phyloP scores from a whole-genome alignment of 2,329 filamentous ascomycete genomes.

The Periconia sp. region DNA sequence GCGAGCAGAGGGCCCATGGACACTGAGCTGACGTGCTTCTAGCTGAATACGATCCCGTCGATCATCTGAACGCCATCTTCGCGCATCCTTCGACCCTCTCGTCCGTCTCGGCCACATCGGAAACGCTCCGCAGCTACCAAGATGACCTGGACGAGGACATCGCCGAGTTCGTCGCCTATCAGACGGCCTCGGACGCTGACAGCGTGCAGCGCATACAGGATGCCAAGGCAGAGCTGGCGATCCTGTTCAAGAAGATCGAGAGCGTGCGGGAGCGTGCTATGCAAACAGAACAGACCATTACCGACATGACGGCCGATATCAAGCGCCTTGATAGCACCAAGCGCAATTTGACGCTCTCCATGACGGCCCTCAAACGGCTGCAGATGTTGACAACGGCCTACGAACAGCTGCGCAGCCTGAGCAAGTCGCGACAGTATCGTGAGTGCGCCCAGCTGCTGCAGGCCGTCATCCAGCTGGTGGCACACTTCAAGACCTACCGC shows the following conservation, averaged over 20 bases:
- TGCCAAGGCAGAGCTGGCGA: conserved; percentile 86
- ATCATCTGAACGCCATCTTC: conserved; percentile 93
- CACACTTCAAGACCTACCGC: conserved; percentile 96
- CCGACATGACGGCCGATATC: conserved; percentile 98
- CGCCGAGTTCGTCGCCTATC: conserved; percentile 70
- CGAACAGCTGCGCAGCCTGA: conserved; percentile 85
- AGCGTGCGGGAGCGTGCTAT: conserved; percentile 86
- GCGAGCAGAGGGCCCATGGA: no score
- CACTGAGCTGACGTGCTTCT: conserved; percentile 28
- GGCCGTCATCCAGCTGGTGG: conserved; percentile 96
- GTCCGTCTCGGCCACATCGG: conserved; percentile 76
- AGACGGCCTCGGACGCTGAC: conserved; percentile 84
- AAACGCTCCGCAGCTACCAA: conserved; percentile 75
- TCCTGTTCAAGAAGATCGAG: conserved; percentile 94
- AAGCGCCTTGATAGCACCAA: conserved; percentile 97
- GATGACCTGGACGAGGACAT: conserved; percentile 84
- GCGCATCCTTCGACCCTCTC: conserved; percentile 84
- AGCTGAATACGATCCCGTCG: conserved; percentile 90
- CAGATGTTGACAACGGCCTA: conserved; percentile 99
- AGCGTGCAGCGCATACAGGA: conserved; percentile 90
- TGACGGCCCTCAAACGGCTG: conserved; percentile 95
- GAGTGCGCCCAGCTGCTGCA: conserved; percentile 94
- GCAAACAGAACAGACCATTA: conserved; percentile 93
- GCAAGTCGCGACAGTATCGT: conserved; percentile 86
- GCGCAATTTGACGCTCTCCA: conserved; percentile 92